Percentiles rank a stretch among this genome's conserved stretches.
Evolutionary conservation across 441 rosid genomes (phyloP).

Genomic region (Biscutella laevigata): DNA sequence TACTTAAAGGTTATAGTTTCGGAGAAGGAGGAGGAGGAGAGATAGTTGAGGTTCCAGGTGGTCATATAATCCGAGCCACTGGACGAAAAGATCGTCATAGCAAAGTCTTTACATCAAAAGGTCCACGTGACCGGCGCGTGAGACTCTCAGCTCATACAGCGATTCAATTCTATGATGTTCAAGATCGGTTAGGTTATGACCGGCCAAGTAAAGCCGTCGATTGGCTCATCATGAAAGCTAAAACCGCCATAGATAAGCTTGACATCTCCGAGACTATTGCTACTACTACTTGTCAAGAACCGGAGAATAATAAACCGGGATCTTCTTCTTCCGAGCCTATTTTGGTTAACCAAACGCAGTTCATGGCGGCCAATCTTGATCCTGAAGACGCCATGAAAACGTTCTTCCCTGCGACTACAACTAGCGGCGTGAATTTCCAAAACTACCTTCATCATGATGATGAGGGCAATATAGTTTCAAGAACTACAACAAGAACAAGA

Average conservation of each 20-base stretch:
- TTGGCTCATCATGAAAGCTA: conserved; percentile 55
- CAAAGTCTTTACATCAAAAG: conserved; percentile 50
- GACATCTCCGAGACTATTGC: conserved; percentile 19
- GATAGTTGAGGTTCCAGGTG: conserved; percentile 49
- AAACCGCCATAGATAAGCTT: conserved; percentile 47
- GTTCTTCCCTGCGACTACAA: conserved; percentile 35
- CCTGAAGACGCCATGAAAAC: conserved; percentile 34
- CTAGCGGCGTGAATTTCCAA: conserved; percentile 34
- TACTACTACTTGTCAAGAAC: conserved; percentile 23
- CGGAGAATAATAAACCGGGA: conserved; percentile 24
- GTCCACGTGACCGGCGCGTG: conserved; percentile 55
- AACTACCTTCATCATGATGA: conserved; percentile 33
- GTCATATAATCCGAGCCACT: conserved; percentile 50
- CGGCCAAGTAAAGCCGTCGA: conserved; percentile 62
- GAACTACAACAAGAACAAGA: conserved; percentile 22
- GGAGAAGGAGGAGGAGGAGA: conserved; percentile 35
- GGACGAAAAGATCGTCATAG: conserved; percentile 60
- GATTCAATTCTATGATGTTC: conserved; percentile 58
- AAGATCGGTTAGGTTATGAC: conserved; percentile 55
- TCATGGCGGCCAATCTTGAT: conserved; percentile 25
- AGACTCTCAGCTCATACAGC: conserved; percentile 56
- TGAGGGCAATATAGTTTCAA: conserved; percentile 35
- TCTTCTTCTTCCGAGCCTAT: conserved; percentile 32
- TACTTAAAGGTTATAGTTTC: conserved; percentile 28
- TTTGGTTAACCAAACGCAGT: conserved; percentile 30